These are phyloP conservation scores for Hypomyces rosellus DNA, from an alignment of 2,329 filamentous ascomycete species.

Conservation along the genomic window DNA sequence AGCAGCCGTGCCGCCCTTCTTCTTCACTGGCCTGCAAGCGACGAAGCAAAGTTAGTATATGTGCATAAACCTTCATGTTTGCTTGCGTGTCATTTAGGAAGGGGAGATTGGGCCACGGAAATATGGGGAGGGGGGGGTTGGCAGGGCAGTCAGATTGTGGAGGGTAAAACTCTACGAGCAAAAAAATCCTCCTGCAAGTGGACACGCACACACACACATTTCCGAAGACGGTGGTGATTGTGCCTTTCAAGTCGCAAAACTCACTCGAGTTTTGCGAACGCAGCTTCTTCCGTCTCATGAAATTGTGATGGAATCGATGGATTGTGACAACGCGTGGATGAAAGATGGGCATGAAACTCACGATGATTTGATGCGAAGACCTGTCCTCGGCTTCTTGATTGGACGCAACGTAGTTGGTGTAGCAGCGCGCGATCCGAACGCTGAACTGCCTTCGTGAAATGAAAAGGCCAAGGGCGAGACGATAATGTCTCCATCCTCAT, in stretches of 20 bases:
- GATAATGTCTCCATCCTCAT: slow-evolving; percentile 49
- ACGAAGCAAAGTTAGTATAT: slow-evolving; percentile 2
- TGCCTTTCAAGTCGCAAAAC: neutral
- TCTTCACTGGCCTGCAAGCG: slow-evolving; percentile 59
- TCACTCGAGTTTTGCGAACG: neutral
- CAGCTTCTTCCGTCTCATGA: too few relatives aligned
- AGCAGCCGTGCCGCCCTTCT: slow-evolving; percentile 61
- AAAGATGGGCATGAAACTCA: slow-evolving; percentile 38
- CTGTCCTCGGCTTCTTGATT: slow-evolving; percentile 54
- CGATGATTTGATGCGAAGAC: slow-evolving; percentile 63
- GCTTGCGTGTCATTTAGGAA: too few relatives aligned
- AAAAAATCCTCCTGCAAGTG: too few relatives aligned
- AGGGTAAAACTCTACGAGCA: too few relatives aligned
- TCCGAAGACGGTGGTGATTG: neutral
- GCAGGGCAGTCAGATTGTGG: too few relatives aligned
- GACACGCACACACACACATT: too few relatives aligned
- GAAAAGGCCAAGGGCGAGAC: slow-evolving; percentile 47
- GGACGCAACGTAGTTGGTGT: slow-evolving; percentile 52
- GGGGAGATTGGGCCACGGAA: neutral
- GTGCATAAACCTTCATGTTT: neutral
- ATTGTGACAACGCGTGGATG: too few relatives aligned
- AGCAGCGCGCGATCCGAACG: slow-evolving; percentile 51
- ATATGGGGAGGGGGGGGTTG: neutral
- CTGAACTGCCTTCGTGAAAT: slow-evolving; percentile 41
- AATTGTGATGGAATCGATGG: too few relatives aligned